Percentiles rank a stretch among this genome's conserved stretches.
phyloP scores from a whole-genome alignment of 768 basidiomycete genomes.

The Artomyces pyxidatus region DNA sequence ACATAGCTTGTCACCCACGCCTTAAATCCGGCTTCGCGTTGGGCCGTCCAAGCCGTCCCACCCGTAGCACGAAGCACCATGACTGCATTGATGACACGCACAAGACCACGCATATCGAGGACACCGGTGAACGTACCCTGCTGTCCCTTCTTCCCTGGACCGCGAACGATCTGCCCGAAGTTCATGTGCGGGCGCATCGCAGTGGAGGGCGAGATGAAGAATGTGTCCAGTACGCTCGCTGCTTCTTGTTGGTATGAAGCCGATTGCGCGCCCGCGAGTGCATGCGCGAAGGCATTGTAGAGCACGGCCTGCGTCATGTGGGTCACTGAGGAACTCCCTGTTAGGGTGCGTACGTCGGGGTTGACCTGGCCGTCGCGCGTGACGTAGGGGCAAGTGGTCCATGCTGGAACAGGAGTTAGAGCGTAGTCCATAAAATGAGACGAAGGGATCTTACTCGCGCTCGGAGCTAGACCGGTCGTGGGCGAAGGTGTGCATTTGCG shows the following conservation, averaged over 20 bases:
- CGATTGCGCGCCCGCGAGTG: constrained; percentile 22
- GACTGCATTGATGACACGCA: constrained; percentile 43
- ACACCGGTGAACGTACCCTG: constrained; percentile 45
- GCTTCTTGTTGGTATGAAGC: constrained; percentile 29
- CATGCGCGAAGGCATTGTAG: constrained; percentile 38
- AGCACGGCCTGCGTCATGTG: constrained; percentile 34
- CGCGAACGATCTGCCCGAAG: constrained; percentile 47
- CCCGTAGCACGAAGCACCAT: constrained; percentile 29
- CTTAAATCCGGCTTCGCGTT: constrained; percentile 31
- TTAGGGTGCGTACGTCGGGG: constrained; percentile 42
- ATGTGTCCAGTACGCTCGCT: constrained; percentile 32
- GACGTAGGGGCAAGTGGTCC: constrained; percentile 41
- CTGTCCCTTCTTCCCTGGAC: constrained; percentile 34
- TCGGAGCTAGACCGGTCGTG: constrained; percentile 37
- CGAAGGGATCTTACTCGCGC: constrained; percentile 35
- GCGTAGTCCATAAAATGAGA: background rate
- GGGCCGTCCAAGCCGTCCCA: constrained; percentile 35
- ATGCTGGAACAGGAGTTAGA: constrained; percentile 19
- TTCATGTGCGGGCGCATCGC: constrained; percentile 47
- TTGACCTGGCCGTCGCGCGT: constrained; percentile 45
- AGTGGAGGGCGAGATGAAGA: constrained; percentile 37
- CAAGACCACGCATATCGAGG: constrained; percentile 42
- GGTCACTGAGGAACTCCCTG: constrained; percentile 34
- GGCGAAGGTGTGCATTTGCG: constrained; percentile 29
- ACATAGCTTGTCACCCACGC: constrained; percentile 36